A percentile compares a stretch with the other conserved stretches of the same genome.
phyloP scores from a whole-genome alignment of 331 rosid genomes.

The Malus hybrid region DNA sequence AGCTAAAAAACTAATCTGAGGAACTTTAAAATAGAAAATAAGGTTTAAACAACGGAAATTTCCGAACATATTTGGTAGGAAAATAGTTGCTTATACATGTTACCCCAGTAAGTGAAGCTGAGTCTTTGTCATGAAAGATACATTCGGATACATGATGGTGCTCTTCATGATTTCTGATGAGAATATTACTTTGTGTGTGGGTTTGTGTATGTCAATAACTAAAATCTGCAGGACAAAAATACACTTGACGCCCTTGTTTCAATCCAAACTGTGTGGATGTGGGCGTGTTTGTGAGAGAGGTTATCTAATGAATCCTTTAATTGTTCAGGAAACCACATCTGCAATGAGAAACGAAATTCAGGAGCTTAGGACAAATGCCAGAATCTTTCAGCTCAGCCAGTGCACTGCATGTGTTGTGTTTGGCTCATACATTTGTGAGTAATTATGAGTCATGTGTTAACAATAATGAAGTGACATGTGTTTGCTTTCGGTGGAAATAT shows the following conservation, averaged over 20 bases:
- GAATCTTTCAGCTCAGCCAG: constrained; percentile 97
- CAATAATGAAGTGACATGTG: too few species aligned
- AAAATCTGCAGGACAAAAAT: not conserved
- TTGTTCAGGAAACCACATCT: constrained; percentile 68
- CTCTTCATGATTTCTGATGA: not conserved
- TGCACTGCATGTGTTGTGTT: constrained; percentile 30
- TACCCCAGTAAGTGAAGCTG: not conserved
- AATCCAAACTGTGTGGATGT: not conserved
- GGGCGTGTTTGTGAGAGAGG: not conserved
- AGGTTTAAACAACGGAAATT: not conserved
- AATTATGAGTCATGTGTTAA: too few species aligned
- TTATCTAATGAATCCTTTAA: not conserved
- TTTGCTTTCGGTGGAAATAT: too few species aligned
- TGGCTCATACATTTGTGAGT: too few species aligned
- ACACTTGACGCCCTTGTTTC: not conserved
- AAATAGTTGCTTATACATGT: too few species aligned
- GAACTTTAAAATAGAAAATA: too few species aligned
- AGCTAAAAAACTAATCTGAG: constrained; percentile 30
- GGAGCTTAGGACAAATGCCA: constrained; percentile 91
- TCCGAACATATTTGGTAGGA: too few species aligned
- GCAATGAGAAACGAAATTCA: constrained; percentile 82
- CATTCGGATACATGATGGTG: not conserved
- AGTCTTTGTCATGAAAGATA: not conserved
- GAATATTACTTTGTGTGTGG: not conserved
- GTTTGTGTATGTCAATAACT: not conserved